Evolutionary conservation across 2,329 filamentous ascomycete species (phyloP).

Genomic region (Phaeophleospora eucalypticola): DNA sequence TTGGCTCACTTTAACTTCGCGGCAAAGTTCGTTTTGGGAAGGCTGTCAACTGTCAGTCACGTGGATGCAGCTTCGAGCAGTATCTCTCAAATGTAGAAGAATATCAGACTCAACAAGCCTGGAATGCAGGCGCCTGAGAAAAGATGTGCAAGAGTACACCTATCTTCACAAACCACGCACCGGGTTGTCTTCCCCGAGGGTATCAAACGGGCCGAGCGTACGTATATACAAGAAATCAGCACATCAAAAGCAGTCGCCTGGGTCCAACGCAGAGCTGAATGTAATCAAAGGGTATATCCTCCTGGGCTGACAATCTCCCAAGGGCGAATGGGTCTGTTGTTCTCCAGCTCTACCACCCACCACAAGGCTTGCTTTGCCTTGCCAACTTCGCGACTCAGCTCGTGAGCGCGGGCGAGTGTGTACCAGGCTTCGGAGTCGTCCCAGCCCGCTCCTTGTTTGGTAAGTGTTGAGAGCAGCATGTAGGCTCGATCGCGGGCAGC

Average conservation of each 20-base stretch:
- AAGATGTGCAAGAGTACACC: not conserved
- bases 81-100: not conserved
- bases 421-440: constrained; percentile 93
- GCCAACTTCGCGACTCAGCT: constrained; percentile 77
- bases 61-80: no score
- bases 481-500: constrained; percentile 86
- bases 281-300: constrained; percentile 26
- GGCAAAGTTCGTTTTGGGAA: not conserved
- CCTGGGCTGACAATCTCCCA: constrained; percentile 58
- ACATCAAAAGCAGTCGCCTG: not conserved
- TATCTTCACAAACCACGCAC: not conserved
- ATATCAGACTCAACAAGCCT: no score
- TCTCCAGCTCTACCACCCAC: constrained; percentile 97
- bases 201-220: constrained; percentile 1
- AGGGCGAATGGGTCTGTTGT: constrained; percentile 70
- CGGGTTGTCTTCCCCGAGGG: not conserved
- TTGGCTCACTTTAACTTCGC: not conserved
- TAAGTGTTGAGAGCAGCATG: constrained; percentile 74
- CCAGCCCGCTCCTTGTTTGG: constrained; percentile 83
- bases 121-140: no score
- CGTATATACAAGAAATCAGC: not conserved
- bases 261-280: not conserved
- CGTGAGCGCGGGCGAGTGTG: constrained; percentile 77
- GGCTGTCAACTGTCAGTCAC: not conserved
- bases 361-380: constrained; percentile 90